Conservation (phyloP, 345 rosid genomes). For the Dipteronia sinensis region DNA sequence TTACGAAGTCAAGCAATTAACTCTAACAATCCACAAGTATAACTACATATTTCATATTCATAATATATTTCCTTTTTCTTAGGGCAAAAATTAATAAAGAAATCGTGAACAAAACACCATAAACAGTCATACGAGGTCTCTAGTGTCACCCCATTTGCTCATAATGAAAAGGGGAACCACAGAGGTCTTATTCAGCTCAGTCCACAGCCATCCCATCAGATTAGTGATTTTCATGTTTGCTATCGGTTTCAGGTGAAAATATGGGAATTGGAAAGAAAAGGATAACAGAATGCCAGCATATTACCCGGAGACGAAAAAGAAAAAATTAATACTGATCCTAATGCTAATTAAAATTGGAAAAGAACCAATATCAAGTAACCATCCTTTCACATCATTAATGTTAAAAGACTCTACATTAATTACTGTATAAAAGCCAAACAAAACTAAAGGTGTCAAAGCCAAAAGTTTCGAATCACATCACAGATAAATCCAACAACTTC, state of each 20-base stretch:
- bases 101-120: neutral
- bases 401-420: too few relatives aligned
- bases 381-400: neutral
- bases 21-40: neutral
- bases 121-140: neutral
- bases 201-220: neutral
- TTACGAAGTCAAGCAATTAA: neutral
- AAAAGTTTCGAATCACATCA: neutral
- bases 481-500: neutral
- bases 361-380: neutral
- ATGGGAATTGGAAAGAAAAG: neutral
- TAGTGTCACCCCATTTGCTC: neutral
- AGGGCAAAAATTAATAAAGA: neutral
- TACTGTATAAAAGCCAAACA: neutral
- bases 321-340: too few relatives aligned
- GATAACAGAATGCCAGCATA: neutral
- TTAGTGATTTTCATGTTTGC: neutral
- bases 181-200: neutral
- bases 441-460: neutral
- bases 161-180: neutral
- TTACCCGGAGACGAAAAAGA: neutral
- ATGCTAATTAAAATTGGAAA: too few relatives aligned
- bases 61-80: too few relatives aligned
- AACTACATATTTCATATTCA: constrained; percentile 2
- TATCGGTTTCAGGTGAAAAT: neutral